Conservation (phyloP, 2,329 filamentous ascomycete species). For the Talaromyces islandicus region DNA sequence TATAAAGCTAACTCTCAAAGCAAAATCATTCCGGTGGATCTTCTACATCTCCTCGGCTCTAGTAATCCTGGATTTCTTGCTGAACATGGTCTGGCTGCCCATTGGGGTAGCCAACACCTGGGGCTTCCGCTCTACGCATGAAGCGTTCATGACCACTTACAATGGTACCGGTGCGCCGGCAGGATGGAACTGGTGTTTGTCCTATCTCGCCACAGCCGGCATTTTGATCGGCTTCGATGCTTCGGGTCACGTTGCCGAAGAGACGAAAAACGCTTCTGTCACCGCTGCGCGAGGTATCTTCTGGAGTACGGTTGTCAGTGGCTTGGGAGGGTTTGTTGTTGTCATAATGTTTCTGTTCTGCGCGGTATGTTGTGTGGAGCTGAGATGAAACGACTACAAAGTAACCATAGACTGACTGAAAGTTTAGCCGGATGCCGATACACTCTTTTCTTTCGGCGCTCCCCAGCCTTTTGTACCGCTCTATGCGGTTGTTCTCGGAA, state of each 20-base stretch:
- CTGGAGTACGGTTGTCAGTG: constrained; percentile 54
- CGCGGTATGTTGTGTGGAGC: constrained; percentile 32
- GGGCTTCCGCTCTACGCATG: constrained; percentile 54
- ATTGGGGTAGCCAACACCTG: constrained; percentile 51
- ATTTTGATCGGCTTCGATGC: constrained; percentile 58
- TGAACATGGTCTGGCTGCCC: constrained; percentile 58
- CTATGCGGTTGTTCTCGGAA: constrained; percentile 52
- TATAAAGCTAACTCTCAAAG: constrained; percentile 20
- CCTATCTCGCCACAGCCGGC: constrained; percentile 55
- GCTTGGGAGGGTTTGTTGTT: constrained; percentile 49
- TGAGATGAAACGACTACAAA: not conserved
- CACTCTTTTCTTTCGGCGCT: constrained; percentile 48
- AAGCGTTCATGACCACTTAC: constrained; percentile 57
- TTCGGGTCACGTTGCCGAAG: constrained; percentile 56
- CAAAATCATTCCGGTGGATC: constrained; percentile 43
- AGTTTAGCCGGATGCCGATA: constrained; percentile 46
- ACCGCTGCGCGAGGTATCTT: constrained; percentile 56
- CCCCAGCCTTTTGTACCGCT: constrained; percentile 55
- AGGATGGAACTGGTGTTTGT: constrained; percentile 60
- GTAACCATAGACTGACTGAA: constrained; percentile 5
- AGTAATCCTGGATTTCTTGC: constrained; percentile 53
- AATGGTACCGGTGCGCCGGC: constrained; percentile 52
- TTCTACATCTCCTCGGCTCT: constrained; percentile 47
- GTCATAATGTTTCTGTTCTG: constrained; percentile 58
- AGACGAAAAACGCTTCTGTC: constrained; percentile 53